Percentiles rank a stretch among this genome's conserved stretches.
Conservation (phyloP, 2,329 filamentous ascomycete genomes). For the Aspergillus neotritici region DNA sequence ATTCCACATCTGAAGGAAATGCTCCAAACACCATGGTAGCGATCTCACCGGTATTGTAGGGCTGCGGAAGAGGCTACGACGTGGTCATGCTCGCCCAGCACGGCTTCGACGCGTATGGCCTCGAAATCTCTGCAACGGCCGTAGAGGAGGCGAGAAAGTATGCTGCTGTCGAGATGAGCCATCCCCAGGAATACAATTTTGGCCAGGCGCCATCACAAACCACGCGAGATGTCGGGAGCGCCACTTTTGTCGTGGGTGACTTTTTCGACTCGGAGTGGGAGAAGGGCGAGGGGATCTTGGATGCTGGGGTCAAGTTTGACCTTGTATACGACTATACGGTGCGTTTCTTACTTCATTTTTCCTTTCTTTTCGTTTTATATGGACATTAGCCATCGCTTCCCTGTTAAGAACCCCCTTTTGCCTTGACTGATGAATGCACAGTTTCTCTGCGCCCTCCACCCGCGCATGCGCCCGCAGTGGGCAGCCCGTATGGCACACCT, state of each 20-base stretch:
- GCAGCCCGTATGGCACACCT: slow-evolving; percentile 42
- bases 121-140: slow-evolving; percentile 26
- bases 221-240: too few relatives aligned
- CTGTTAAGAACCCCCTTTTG: too few relatives aligned
- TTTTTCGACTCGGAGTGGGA: too few relatives aligned
- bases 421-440: slow-evolving; percentile 21
- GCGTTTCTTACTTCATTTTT: too few relatives aligned
- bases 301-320: too few relatives aligned
- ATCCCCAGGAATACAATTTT: slow-evolving; percentile 17
- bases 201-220: background rate
- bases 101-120: slow-evolving; percentile 26
- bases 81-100: slow-evolving; percentile 29
- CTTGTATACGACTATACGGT: too few relatives aligned
- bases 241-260: too few relatives aligned
- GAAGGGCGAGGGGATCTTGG: too few relatives aligned
- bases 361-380: too few relatives aligned
- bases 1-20: too few relatives aligned
- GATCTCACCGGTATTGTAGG: slow-evolving; percentile 11
- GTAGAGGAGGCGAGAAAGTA: slow-evolving; percentile 19
- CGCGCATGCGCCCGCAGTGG: slow-evolving; percentile 49
- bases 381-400: too few relatives aligned
- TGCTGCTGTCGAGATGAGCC: slow-evolving; percentile 13
- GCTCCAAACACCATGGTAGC: background rate
- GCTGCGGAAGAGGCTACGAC: slow-evolving; percentile 32
- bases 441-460: slow-evolving; percentile 61